A percentile compares a stretch with the other conserved stretches of the same genome.
Conservation (phyloP, 1,139 yeast genomes). For the Geotrichum carabidarum region DNA sequence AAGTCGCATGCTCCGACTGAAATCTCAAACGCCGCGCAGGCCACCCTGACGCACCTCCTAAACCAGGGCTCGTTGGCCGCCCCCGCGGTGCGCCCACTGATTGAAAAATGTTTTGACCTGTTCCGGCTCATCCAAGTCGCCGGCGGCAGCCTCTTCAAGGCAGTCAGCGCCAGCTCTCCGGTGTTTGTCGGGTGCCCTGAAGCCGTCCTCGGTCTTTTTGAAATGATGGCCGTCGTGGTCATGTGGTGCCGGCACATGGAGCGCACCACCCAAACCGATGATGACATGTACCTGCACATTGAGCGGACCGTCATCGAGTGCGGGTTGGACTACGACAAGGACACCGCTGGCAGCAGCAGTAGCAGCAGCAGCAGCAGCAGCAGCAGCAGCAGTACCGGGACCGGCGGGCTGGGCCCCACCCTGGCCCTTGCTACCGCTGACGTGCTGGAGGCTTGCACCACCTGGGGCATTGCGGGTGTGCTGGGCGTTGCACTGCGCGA, state of each 20-base stretch:
- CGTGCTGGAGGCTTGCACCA: slow-evolving; percentile 28
- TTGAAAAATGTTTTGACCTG: slow-evolving; percentile 29
- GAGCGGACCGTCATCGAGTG: slow-evolving; percentile 16
- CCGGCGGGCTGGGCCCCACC: slow-evolving; percentile 30
- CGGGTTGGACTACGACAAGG: slow-evolving; percentile 15
- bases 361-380: background rate
- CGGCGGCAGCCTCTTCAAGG: slow-evolving; percentile 23
- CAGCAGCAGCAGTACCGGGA: slow-evolving; percentile 10
- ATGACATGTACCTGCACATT: slow-evolving; percentile 12
- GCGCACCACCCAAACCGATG: slow-evolving; percentile 10
- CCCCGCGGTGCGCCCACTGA: slow-evolving; percentile 20
- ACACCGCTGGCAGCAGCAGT: background rate
- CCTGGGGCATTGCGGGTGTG: slow-evolving; percentile 33
- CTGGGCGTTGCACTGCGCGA: slow-evolving; percentile 29
- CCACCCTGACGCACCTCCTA: slow-evolving; percentile 19
- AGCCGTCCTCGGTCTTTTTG: slow-evolving; percentile 28
- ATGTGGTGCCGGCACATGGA: slow-evolving; percentile 35
- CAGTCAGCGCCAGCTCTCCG: slow-evolving; percentile 17
- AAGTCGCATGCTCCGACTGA: slow-evolving; percentile 31
- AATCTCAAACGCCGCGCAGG: slow-evolving; percentile 27
- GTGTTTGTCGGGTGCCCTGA: slow-evolving; percentile 20
- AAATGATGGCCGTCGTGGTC: slow-evolving; percentile 28
- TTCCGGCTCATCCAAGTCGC: slow-evolving; percentile 26
- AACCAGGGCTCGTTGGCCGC: slow-evolving; percentile 1
- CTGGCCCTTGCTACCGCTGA: slow-evolving; percentile 33